Evolutionary conservation across 768 basidiomycete genomes (phyloP).

Genomic region (Dentipellis fragilis): DNA sequence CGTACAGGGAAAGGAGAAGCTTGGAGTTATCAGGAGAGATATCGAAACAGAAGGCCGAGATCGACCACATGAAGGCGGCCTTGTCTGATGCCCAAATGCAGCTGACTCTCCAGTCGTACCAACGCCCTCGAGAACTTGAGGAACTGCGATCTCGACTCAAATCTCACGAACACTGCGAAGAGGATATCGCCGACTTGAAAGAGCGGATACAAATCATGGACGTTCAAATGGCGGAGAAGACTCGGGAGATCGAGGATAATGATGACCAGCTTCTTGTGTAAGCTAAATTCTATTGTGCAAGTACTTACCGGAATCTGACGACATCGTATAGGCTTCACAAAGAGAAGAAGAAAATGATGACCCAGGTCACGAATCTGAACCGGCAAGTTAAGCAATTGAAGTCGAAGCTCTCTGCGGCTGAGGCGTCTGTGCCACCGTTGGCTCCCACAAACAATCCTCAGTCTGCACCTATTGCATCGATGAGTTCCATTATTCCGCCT

Average conservation of each 20-base stretch:
- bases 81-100: constrained; percentile 49
- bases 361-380: constrained; percentile 60
- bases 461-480: constrained; percentile 6
- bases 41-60: background rate
- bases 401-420: constrained; percentile 48
- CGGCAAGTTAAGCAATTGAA: constrained; percentile 69
- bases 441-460: constrained; percentile 6
- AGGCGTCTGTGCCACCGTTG: constrained; percentile 25
- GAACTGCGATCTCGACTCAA: constrained; percentile 52
- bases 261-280: constrained; percentile 77
- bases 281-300: constrained; percentile 19
- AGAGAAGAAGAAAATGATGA: constrained; percentile 66
- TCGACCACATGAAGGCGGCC: background rate
- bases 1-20: no score
- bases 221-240: constrained; percentile 56
- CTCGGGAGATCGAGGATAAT: constrained; percentile 73
- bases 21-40: background rate
- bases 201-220: constrained; percentile 73
- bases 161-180: constrained; percentile 28
- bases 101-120: constrained; percentile 50
- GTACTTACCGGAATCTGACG: no score
- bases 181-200: constrained; percentile 52
- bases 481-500: constrained; percentile 7
- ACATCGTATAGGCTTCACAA: constrained; percentile 51
- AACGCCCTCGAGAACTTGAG: constrained; percentile 55